Evolutionary conservation across 2,329 filamentous ascomycete species (phyloP), one percentile per base, ranked within the genome.

Genomic region (Fusarium sp.): DNA sequence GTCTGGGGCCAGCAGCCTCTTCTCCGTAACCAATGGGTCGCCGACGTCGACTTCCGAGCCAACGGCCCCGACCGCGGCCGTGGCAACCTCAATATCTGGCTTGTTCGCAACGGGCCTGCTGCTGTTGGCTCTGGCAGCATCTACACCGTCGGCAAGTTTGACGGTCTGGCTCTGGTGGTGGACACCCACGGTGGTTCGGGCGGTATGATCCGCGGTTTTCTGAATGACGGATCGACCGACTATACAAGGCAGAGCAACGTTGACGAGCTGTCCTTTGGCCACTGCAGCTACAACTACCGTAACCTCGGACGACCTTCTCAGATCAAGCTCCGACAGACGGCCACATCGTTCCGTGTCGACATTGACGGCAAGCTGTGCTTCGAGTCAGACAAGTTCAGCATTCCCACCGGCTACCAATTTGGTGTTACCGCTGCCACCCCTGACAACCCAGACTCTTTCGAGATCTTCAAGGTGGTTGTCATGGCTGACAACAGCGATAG

Each of bases 1-100:
- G 79, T 96, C 73, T 99, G 96, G 95, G 86, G 91, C 34, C 89
- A 94, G 68, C 79, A 85, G 62, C 77, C 86, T 36, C 85, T 92
- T 51, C 81, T 89, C 73, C 84, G 91, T 65, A 81, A 86, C n/a
- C 87, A 91, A 79, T 99, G 94, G 94, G 88, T 89, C 9, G 90
- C 91, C 53, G 93, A 97, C 76, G 86, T 98, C 73, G 91, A 96
- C 77, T 98, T 99, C 82, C 90, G 96, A 72, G 93, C 91, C 55
- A 94, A 89, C 66, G 96, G 96, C 8, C 91, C 92, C 68, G 96
- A 98, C 78, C 87, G 93, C 73, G 94, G 91, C 53, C 90, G 91
- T 62, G 96, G 96, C 51, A 98, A 97, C 82, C 84, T 99, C 73
- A 95, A 98, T 81, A 87, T 99, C 75, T 99, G 96, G 96, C 94